These are phyloP conservation scores for Collybia mongolica DNA, from an alignment of 768 basidiomycete species.

Conservation along the genomic window DNA sequence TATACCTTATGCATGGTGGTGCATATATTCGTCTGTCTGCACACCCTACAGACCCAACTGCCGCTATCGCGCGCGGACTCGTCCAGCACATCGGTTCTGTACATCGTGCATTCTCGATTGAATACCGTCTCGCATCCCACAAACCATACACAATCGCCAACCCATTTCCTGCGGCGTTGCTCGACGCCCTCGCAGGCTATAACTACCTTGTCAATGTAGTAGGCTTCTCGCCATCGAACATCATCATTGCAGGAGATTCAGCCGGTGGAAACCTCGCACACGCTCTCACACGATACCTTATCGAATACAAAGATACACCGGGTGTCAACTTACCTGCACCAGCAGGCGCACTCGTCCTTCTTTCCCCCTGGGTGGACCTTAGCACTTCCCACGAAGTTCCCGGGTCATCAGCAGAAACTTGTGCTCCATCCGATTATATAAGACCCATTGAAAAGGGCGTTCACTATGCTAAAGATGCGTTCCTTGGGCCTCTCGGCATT, in stretches of 20 bases:
- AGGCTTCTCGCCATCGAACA: conserved; percentile 56
- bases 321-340: conserved; percentile 36
- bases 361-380: conserved; percentile 59
- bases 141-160: conserved; percentile 39
- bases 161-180: conserved; percentile 73
- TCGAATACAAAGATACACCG: conserved; percentile 39
- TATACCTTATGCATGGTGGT: conserved; percentile 67
- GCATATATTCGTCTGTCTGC: conserved; percentile 54
- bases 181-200: conserved; percentile 77
- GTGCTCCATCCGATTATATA: conserved; percentile 37
- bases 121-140: conserved; percentile 66
- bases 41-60: conserved; percentile 49
- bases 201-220: conserved; percentile 59
- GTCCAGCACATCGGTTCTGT: conserved; percentile 42
- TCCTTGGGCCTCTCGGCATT: conserved; percentile 46
- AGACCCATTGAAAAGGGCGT: conserved; percentile 4
- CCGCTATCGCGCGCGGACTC: conserved; percentile 44
- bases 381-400: conserved; percentile 36
- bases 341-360: conserved; percentile 48
- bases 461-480: conserved; percentile 36
- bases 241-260: conserved; percentile 73
- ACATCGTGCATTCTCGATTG: conserved; percentile 57
- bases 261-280: conserved; percentile 75
- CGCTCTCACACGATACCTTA: conserved; percentile 60
- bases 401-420: conserved; percentile 34